Conservation (phyloP, 345 rosid genomes). For the Sapria himalayana region DNA sequence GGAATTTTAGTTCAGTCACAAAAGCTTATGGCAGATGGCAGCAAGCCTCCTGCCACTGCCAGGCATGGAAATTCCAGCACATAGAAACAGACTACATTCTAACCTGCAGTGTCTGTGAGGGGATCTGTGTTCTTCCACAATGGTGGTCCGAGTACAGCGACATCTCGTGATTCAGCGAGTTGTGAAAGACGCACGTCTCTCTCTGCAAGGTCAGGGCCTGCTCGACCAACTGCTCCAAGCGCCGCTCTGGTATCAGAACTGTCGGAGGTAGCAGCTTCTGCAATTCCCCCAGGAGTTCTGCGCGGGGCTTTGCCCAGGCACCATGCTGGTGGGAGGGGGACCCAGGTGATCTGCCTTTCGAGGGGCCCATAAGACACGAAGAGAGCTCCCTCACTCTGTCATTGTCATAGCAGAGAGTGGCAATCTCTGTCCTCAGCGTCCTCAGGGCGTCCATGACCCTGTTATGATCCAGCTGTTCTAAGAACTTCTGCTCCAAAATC, state of each 20-base stretch:
- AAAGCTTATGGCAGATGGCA: too few relatives aligned
- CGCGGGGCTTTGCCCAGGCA: constrained; percentile 19
- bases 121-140: constrained; percentile 40
- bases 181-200: constrained; percentile 38
- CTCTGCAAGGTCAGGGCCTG: constrained; percentile 41
- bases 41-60: too few relatives aligned
- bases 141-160: constrained; percentile 47
- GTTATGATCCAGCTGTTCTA: constrained; percentile 25
- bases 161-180: constrained; percentile 27
- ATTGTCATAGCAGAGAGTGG: constrained; percentile 23
- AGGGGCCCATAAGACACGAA: constrained; percentile 18
- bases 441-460: constrained; percentile 31
- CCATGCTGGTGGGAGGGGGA: constrained; percentile 12
- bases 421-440: constrained; percentile 45
- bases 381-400: constrained; percentile 30
- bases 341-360: constrained; percentile 7
- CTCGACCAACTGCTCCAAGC: constrained; percentile 48
- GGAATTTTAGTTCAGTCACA: too few relatives aligned
- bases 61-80: too few relatives aligned
- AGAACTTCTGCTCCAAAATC: constrained; percentile 42
- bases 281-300: constrained; percentile 30
- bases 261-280: constrained; percentile 35
- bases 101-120: constrained; percentile 47
- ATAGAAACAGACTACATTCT: constrained; percentile 8
- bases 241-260: constrained; percentile 32